A percentile compares a stretch with the other conserved stretches of the same genome.
Conservation (phyloP, 331 rosid species). For the Cydonia oblonga region DNA sequence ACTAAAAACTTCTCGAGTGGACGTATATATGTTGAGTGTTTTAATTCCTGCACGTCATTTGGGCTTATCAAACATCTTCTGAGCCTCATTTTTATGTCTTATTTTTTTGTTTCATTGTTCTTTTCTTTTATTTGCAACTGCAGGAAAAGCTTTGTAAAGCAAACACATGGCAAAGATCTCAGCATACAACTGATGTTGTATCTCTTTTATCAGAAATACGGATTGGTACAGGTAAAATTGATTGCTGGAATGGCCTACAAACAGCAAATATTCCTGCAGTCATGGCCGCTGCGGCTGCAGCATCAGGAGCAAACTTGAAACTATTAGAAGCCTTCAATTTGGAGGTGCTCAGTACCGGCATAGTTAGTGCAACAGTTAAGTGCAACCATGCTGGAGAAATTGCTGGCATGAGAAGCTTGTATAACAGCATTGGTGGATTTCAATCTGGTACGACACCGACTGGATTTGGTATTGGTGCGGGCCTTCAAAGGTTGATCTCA, state of each 20-base stretch:
- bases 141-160: constrained; percentile 96
- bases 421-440: constrained; percentile 94
- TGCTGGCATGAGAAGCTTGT: constrained; percentile 97
- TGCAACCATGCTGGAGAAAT: constrained; percentile 98
- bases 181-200: constrained; percentile 83
- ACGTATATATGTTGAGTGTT: neutral
- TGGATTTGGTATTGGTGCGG: constrained; percentile 69
- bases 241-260: constrained; percentile 67
- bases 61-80: neutral
- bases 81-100: neutral
- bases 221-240: constrained; percentile 87
- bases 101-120: neutral
- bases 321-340: constrained; percentile 79
- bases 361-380: constrained; percentile 87
- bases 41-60: neutral
- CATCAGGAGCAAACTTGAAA: constrained; percentile 88
- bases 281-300: constrained; percentile 94
- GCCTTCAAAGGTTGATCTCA: constrained; percentile 87
- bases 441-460: constrained; percentile 48
- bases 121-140: constrained; percentile 7
- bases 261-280: constrained; percentile 93
- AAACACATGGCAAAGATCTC: constrained; percentile 89
- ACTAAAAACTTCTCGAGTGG: neutral
- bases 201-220: constrained; percentile 87
- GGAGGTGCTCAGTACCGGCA: constrained; percentile 93